Conservation (phyloP, 306 rosid genomes). For the Echinosophora koreensis region DNA sequence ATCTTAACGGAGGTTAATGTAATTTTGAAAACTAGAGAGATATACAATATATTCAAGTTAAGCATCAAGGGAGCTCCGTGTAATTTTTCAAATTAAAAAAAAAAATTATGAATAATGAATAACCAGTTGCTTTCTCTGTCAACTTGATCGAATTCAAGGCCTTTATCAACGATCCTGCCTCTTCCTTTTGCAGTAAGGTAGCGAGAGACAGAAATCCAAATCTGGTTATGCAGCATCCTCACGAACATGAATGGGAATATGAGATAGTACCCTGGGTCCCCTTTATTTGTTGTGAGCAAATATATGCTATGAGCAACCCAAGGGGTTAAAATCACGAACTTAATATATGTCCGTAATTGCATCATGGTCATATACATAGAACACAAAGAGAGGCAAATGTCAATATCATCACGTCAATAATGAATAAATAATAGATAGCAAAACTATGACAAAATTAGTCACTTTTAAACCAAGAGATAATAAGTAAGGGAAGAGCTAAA, state of each 20-base stretch:
- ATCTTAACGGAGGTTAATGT: too few relatives aligned
- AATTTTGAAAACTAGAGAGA: too few relatives aligned
- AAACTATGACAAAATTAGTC: too few relatives aligned
- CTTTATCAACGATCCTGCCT: slow-evolving; percentile 47
- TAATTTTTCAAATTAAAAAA: too few relatives aligned
- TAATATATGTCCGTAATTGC: not conserved
- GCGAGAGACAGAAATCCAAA: slow-evolving; percentile 62
- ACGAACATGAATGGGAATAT: slow-evolving; percentile 44
- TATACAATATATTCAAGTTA: too few relatives aligned
- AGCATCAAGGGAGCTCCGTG: too few relatives aligned
- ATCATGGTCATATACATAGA: not conserved
- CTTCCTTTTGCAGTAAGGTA: slow-evolving; percentile 47
- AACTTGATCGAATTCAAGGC: slow-evolving; percentile 61
- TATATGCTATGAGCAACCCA: slow-evolving; percentile 44
- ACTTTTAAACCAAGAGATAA: too few relatives aligned
- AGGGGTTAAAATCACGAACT: slow-evolving; percentile 53
- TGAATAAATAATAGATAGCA: not conserved
- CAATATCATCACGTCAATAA: not conserved
- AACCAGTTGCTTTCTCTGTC: slow-evolving; percentile 65
- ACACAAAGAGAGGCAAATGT: not conserved
- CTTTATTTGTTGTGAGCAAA: slow-evolving; percentile 9
- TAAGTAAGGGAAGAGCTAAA: too few relatives aligned
- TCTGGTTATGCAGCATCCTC: slow-evolving; percentile 57
- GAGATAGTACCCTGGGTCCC: slow-evolving; percentile 34
- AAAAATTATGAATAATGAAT: not conserved